phyloP scores from a whole-genome alignment of 306 rosid species.

The Lagenaria siceraria region DNA sequence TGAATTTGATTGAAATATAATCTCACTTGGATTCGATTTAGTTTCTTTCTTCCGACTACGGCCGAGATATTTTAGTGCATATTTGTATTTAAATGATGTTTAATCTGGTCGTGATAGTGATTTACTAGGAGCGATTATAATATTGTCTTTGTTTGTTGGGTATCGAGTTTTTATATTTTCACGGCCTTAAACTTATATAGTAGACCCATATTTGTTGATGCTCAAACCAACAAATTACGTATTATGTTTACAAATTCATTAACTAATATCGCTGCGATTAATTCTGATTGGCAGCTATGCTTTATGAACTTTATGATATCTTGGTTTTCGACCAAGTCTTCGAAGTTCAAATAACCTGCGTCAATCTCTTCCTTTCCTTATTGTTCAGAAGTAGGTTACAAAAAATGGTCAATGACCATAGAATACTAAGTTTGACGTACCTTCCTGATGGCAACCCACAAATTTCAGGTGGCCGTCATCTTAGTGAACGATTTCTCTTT shows the following conservation, averaged over 20 bases:
- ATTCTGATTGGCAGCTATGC: background rate
- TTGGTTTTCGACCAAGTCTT: background rate
- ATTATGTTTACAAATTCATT: background rate
- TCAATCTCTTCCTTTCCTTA: background rate
- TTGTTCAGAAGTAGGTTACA: background rate
- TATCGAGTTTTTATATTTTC: background rate
- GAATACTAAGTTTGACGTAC: background rate
- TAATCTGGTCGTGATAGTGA: background rate
- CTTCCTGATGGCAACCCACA: background rate
- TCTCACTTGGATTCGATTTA: background rate
- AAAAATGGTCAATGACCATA: background rate
- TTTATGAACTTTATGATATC: background rate
- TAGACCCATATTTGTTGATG: background rate
- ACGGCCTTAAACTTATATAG: background rate
- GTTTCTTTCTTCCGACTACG: background rate
- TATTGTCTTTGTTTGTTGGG: background rate
- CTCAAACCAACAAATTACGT: background rate
- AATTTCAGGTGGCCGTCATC: background rate
- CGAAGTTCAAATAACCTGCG: background rate
- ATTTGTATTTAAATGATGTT: background rate
- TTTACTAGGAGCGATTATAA: background rate
- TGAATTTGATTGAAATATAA: background rate
- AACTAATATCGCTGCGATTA: background rate
- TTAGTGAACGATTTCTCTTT: background rate
- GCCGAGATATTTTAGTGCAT: background rate